Percentiles rank a stretch among this genome's conserved stretches.
These are phyloP conservation scores for Elongisporangium undulatum DNA, from an alignment of 352 stramenopile species.

Conservation along the genomic window DNA sequence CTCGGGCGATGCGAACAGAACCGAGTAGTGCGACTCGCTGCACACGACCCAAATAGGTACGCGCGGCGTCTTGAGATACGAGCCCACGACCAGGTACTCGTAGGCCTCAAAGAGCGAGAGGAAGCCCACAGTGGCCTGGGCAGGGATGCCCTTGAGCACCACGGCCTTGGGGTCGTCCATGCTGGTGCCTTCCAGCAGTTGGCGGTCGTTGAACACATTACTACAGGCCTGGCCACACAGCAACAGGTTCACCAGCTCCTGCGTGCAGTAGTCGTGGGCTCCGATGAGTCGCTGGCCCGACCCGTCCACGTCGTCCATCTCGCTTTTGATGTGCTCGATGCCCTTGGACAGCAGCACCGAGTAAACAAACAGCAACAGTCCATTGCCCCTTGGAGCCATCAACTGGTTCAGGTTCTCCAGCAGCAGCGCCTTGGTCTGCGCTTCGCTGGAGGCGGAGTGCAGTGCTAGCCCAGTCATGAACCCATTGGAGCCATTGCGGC, in stretches of 20 bases:
- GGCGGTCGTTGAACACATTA: conserved; percentile 94
- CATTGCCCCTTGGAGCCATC: conserved; percentile 47
- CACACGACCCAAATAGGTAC: conserved; percentile 90
- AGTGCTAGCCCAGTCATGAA: conserved; percentile 44
- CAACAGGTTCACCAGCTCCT: conserved; percentile 97
- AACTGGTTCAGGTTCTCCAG: conserved; percentile 37
- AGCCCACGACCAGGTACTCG: conserved; percentile 84
- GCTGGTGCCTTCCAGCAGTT: conserved; percentile 63
- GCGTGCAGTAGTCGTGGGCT: conserved; percentile 85
- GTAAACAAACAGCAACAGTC: conserved; percentile 66
- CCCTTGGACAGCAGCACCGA: conserved; percentile 69
- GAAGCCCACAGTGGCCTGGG: conserved; percentile 68
- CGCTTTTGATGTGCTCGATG: conserved; percentile 39
- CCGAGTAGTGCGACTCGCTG: conserved; percentile 91
- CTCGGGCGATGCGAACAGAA: conserved; percentile 60
- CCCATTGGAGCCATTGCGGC: conserved; percentile 11
- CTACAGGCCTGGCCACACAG: conserved; percentile 88
- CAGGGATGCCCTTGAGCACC: conserved; percentile 66
- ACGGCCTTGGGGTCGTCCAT: conserved; percentile 56
- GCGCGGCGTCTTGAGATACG: conserved; percentile 65
- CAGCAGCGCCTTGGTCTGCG: conserved; percentile 31
- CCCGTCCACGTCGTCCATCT: conserved; percentile 84
- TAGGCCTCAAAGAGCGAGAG: conserved; percentile 92
- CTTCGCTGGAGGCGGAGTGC: conserved; percentile 23
- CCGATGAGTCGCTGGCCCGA: conserved; percentile 68